Percentiles rank a stretch among this genome's conserved stretches.
phyloP scores from a whole-genome alignment of 2,329 filamentous ascomycete genomes.

The Metarhizium album region DNA sequence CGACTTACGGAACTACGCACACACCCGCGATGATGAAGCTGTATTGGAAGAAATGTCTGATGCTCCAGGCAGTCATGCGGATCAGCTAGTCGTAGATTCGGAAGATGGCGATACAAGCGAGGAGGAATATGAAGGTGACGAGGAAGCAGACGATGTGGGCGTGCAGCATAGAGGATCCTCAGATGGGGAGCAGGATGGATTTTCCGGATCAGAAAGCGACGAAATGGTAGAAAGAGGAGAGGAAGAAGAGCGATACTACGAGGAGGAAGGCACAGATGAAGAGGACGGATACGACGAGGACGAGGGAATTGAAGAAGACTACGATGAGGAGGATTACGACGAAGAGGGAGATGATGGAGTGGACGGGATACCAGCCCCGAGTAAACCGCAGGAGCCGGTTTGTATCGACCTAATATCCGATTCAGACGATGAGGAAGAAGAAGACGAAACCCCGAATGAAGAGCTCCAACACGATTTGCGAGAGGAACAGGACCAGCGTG shows the following conservation, averaged over 20 bases:
- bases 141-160: neutral
- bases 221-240: constrained; percentile 12
- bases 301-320: constrained; percentile 2
- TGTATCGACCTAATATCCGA: constrained; percentile 38
- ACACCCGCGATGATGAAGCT: constrained; percentile 17
- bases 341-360: constrained; percentile 3
- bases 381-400: constrained; percentile 23
- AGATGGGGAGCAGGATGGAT: neutral
- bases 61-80: constrained; percentile 8
- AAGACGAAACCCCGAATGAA: neutral
- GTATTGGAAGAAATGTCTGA: constrained; percentile 9
- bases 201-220: constrained; percentile 17
- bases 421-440: constrained; percentile 32
- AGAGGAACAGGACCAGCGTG: neutral
- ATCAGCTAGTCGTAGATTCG: constrained; percentile 16
- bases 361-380: constrained; percentile 3
- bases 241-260: constrained; percentile 16
- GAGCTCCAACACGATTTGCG: neutral
- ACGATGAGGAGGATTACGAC: constrained; percentile 1
- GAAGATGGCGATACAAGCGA: constrained; percentile 10
- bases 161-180: neutral
- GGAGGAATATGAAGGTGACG: constrained; percentile 3
- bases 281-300: constrained; percentile 5
- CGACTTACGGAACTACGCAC: constrained; percentile 22
- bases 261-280: constrained; percentile 15